phyloP scores from a whole-genome alignment of 2,329 filamentous ascomycete genomes.

The Pseudogymnoascus sp. region DNA sequence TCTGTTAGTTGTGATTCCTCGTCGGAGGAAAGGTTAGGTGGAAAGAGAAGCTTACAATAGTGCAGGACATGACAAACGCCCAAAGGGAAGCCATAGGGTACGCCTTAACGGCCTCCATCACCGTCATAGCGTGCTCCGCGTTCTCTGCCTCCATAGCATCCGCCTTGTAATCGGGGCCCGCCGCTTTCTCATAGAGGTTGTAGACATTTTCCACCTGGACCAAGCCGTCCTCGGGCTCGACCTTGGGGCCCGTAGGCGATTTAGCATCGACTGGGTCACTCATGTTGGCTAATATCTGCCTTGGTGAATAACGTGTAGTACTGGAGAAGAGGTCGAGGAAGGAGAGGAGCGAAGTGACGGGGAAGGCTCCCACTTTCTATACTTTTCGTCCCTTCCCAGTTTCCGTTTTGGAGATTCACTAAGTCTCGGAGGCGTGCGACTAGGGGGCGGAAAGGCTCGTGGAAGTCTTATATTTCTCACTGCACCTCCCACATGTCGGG shows the following conservation, averaged over 20 bases:
- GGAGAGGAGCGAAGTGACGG: neutral
- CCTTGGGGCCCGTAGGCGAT: slow-evolving; percentile 10
- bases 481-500: neutral
- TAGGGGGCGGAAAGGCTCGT: neutral
- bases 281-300: slow-evolving; percentile 13
- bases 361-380: neutral
- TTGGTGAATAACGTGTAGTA: neutral
- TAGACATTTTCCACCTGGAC: neutral
- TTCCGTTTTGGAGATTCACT: neutral
- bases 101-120: slow-evolving; percentile 39
- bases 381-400: neutral
- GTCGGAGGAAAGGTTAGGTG: neutral
- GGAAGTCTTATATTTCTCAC: neutral
- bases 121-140: slow-evolving; percentile 42
- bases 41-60: slow-evolving; percentile 39
- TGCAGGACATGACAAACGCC: slow-evolving; percentile 49
- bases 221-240: slow-evolving; percentile 20
- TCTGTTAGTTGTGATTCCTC: slow-evolving; percentile 3
- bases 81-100: slow-evolving; percentile 38
- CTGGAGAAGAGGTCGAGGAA: neutral
- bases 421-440: neutral
- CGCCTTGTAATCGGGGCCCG: neutral
- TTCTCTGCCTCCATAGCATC: slow-evolving; percentile 41
- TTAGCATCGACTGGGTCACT: slow-evolving; percentile 13
- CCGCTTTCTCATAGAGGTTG: slow-evolving; percentile 16